Base-by-base conservation (phyloP, 495 filamentous ascomycete species). In the Darksidea phi region DNA sequence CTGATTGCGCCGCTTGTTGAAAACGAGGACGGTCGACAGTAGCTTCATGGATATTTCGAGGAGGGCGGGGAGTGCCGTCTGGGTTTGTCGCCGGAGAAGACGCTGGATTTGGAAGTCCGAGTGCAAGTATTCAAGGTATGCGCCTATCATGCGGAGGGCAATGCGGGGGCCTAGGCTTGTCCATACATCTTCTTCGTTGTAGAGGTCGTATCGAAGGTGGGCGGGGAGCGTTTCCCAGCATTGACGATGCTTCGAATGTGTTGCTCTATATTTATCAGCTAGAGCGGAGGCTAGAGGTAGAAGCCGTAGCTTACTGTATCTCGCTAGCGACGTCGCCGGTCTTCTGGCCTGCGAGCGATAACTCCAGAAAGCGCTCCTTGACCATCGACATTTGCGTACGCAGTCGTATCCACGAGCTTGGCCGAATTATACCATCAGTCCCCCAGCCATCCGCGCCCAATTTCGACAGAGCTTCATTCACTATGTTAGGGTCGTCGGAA, bases 1-100 rank as follows among this genome's bases (percentile, higher is more conserved):
- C 26, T 57, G 64, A 12, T 58, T 61, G 12, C 64, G 42, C 41
- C 61, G 64, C 36, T 67, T 67, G 36, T 67, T 67, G 26, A 67
- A 53, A 3, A 67, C 54, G 5, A 67, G 37, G 12, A 62, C 58
- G 1, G 57, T 62, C 1, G 57, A 57, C 15, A 62, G 57, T 1
- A 67, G 36, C 37, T 62, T 61, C 52, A 62, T 62, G 26, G 64
- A 67, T 7, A 62, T 54, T 26, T 67, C 57, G 15, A 67, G 54
- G 7, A 67, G 38, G 13, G 52, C 53, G 20, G 64, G 64, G 23
- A 62, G 20, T 2, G 64, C 58, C 12, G 24, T 28, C 32, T 61
- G 45, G 10, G 53, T 57, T 37, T 67, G 58, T 21, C 64, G 52
- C 1, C 64, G 57, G 7, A 61, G 20, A 15, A 67, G 46, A 0